Base-by-base conservation (phyloP, 2,329 filamentous ascomycete genomes). In the Verticillium nonalfalfae region DNA sequence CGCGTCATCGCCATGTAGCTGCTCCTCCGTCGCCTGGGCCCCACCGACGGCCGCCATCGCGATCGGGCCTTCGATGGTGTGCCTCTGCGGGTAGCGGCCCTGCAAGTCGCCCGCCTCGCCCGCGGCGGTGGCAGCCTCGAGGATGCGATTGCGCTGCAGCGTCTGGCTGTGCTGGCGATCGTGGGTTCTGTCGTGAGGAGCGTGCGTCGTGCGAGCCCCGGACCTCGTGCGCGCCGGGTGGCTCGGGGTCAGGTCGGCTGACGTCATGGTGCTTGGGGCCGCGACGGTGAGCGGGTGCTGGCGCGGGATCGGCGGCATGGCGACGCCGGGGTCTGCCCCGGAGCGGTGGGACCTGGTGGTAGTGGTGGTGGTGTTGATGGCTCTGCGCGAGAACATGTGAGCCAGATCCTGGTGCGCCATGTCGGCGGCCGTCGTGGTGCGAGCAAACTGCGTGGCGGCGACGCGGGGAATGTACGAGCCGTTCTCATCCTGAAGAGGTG, bases 391-490 rank as follows among this genome's bases (percentile, higher is more conserved):
- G 13, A 83, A 68, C 59, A 74, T 78, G 65, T 81, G 79, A 13
- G 75, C 69, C 10, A 74, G 69, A 33, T 67, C 65, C 6, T 68
- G 68, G 57, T 70, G 74, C 35, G 78, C 71, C 33, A 72, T 71
- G 68, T 68, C 67, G 21, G 78, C 77, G 15, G 77, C 73, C 1
- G 81, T 84, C 0, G 83, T 79, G 0, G 84, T 86, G 54, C 77
- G 73, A 10, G 78, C 73, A 67, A 86, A 87, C 61, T 85, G 82
- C 13, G 77, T 68, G 1, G 84, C 83, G 0, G 84, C 84, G 39
- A 81, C 76, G 59, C 77, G 75, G 14, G 85, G 85, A 2, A 85
- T 71, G 66, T 86, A 80, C 39, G 75, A 60, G 59, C 67, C 59
- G 39, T 61, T 34, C 59, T 64, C 45, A 18, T 52, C 45, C 10